Percentiles rank a stretch among this genome's conserved stretches.
Conservation (phyloP, 2,329 filamentous ascomycete genomes). For the Ceratocystis eucalypticola region DNA sequence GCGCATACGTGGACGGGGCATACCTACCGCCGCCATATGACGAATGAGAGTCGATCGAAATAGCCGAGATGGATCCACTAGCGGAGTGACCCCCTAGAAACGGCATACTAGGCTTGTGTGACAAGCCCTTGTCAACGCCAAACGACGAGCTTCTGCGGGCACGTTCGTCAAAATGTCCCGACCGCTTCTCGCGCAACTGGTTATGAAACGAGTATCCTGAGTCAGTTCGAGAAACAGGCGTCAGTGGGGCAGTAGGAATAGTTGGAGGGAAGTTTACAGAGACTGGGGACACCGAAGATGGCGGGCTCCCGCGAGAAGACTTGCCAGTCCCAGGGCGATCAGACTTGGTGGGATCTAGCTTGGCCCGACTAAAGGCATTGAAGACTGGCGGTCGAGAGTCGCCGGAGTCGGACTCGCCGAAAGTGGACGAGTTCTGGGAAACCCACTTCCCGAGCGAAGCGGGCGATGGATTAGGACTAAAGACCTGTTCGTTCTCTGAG, state of each 20-base stretch:
- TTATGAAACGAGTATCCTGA: constrained; percentile 79
- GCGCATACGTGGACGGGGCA: constrained; percentile 70
- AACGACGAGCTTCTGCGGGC: constrained; percentile 91
- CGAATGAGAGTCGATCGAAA: constrained; percentile 51
- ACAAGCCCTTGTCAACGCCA: constrained; percentile 57
- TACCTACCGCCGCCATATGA: constrained; percentile 58
- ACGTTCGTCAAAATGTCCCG: constrained; percentile 72
- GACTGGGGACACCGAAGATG: constrained; percentile 57
- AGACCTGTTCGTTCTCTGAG: constrained; percentile 70
- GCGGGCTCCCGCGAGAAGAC: constrained; percentile 48
- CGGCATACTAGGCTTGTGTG: constrained; percentile 58
- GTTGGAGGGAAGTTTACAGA: constrained; percentile 60
- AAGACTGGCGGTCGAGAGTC: constrained; percentile 53
- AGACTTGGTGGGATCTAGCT: constrained; percentile 48
- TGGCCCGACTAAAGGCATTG: constrained; percentile 78
- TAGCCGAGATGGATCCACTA: constrained; percentile 45
- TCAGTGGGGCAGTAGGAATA: constrained; percentile 44
- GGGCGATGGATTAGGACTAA: constrained; percentile 54
- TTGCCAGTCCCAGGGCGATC: constrained; percentile 69
- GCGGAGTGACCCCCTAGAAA: constrained; percentile 54
- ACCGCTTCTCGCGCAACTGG: constrained; percentile 84
- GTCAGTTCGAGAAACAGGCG: constrained; percentile 76
- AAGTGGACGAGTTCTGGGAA: constrained; percentile 76
- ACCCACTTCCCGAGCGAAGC: constrained; percentile 76
- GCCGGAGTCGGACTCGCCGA: constrained; percentile 51